Evolutionary conservation across 441 rosid species (phyloP).

Genomic region (Biscutella auriculata): DNA sequence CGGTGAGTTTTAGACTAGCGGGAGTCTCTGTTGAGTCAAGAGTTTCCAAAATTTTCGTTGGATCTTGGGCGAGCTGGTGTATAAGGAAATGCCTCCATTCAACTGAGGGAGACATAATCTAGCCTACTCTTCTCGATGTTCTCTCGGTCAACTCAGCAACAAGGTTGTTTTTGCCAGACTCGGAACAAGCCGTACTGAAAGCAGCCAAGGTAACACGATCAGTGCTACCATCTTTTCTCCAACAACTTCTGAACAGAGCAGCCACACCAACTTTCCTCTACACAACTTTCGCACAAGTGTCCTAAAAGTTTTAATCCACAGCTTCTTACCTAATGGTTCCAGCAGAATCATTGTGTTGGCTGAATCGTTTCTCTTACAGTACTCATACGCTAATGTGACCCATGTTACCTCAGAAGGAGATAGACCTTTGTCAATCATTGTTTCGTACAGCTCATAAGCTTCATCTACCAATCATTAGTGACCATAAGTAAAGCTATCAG

Average conservation of each 20-base stretch:
- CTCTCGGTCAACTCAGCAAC: conserved; percentile 54
- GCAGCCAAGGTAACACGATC: conserved; percentile 68
- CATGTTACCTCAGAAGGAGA: conserved; percentile 71
- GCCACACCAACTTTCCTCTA: conserved; percentile 70
- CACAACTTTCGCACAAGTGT: conserved; percentile 78
- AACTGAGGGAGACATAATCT: conserved; percentile 3
- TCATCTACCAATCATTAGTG: conserved; percentile 63
- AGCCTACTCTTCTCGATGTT: conserved; percentile 45
- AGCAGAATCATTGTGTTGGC: conserved; percentile 70
- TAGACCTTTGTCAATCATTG: conserved; percentile 61
- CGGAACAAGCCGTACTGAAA: conserved; percentile 62
- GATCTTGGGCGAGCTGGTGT: too few species aligned
- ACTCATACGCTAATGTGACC: conserved; percentile 67
- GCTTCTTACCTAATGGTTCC: conserved; percentile 58
- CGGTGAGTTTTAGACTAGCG: too few species aligned
- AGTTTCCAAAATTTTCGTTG: too few species aligned
- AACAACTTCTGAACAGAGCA: conserved; percentile 52
- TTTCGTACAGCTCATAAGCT: conserved; percentile 51
- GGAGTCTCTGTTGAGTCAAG: too few species aligned
- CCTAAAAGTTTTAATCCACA: conserved; percentile 69
- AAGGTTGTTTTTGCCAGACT: conserved; percentile 58
- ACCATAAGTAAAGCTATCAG: conserved; percentile 69
- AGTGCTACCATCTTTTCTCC: conserved; percentile 42
- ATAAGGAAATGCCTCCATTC: too few species aligned
- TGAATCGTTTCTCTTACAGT: conserved; percentile 60